phyloP scores from a whole-genome alignment of 2,329 filamentous ascomycete species.

The Mycosphaerelloides madeirae region DNA sequence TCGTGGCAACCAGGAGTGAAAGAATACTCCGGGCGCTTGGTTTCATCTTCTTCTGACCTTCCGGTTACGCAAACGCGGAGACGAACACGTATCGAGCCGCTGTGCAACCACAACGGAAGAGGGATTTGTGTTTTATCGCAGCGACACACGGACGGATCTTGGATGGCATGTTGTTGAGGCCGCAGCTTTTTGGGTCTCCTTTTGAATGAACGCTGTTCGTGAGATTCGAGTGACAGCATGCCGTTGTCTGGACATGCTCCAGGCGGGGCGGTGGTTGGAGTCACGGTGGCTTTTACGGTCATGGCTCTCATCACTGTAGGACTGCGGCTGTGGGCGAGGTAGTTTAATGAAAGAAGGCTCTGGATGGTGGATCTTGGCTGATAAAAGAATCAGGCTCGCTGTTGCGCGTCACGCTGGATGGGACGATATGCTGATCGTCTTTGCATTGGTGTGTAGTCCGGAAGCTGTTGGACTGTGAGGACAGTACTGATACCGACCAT shows the following conservation, averaged over 20 bases:
- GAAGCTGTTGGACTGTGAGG: not conserved
- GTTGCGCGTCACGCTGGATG: conserved; percentile 19
- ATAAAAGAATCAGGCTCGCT: conserved; percentile 15
- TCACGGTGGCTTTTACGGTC: conserved; percentile 18
- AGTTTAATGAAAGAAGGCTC: not conserved
- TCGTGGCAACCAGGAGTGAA: too few species aligned
- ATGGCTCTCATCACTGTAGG: conserved; percentile 12
- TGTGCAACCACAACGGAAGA: not conserved
- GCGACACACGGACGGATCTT: not conserved
- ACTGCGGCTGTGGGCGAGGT: conserved; percentile 10
- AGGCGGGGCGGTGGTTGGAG: conserved; percentile 16
- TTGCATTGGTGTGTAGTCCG: conserved; percentile 13
- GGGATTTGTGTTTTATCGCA: too few species aligned
- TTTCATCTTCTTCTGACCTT: too few species aligned
- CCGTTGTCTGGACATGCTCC: conserved; percentile 14
- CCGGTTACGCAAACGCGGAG: too few species aligned
- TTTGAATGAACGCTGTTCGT: not conserved
- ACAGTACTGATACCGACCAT: not conserved
- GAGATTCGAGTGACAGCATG: not conserved
- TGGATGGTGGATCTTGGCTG: conserved; percentile 18
- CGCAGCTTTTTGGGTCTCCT: too few species aligned
- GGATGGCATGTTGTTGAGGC: not conserved
- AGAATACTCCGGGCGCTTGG: too few species aligned
- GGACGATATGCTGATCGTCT: conserved; percentile 23
- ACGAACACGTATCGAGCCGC: not conserved